Percentiles rank a stretch among this genome's conserved stretches.
Conservation (phyloP, 2,329 filamentous ascomycete species). For the Clonostachys solani region DNA sequence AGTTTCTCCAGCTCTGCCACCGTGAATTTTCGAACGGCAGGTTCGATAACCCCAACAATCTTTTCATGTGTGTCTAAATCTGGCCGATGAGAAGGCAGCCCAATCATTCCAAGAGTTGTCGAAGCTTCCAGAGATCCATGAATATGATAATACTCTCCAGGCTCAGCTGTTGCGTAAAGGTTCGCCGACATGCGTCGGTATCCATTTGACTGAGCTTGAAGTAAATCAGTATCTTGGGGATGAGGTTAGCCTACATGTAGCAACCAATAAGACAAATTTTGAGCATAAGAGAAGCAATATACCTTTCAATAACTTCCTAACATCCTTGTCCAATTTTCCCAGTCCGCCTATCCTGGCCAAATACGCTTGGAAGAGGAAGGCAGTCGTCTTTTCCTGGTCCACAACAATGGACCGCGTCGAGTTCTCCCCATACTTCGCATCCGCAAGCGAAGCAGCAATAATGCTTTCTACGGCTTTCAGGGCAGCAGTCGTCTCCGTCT, state of each 20-base stretch:
- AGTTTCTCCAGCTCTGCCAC: conserved; percentile 51
- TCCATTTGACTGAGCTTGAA: conserved; percentile 64
- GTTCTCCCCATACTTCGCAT: conserved; percentile 9
- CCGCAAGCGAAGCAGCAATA: conserved; percentile 23
- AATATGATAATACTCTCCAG: conserved; percentile 68
- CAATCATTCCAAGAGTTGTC: conserved; percentile 66
- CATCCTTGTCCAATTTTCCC: conserved; percentile 28
- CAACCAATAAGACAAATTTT: neutral
- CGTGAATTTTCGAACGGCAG: conserved; percentile 50
- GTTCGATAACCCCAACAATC: conserved; percentile 56
- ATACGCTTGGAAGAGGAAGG: conserved; percentile 33
- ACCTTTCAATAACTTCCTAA: conserved; percentile 23
- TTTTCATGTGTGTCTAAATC: conserved; percentile 56
- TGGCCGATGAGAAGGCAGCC: conserved; percentile 55
- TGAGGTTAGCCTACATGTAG: neutral
- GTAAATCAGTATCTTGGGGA: conserved; percentile 62
- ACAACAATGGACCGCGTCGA: conserved; percentile 16
- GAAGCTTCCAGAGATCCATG: conserved; percentile 71
- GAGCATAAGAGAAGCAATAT: neutral
- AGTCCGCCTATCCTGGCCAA: conserved; percentile 27
- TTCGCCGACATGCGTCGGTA: conserved; percentile 73
- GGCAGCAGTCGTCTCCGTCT: conserved; percentile 36
- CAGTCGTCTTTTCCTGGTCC: conserved; percentile 32
- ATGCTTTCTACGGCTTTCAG: conserved; percentile 36
- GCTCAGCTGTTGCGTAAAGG: conserved; percentile 62